Evolutionary conservation across 768 basidiomycete genomes (phyloP).

Genomic region (Daedalea quercina): DNA sequence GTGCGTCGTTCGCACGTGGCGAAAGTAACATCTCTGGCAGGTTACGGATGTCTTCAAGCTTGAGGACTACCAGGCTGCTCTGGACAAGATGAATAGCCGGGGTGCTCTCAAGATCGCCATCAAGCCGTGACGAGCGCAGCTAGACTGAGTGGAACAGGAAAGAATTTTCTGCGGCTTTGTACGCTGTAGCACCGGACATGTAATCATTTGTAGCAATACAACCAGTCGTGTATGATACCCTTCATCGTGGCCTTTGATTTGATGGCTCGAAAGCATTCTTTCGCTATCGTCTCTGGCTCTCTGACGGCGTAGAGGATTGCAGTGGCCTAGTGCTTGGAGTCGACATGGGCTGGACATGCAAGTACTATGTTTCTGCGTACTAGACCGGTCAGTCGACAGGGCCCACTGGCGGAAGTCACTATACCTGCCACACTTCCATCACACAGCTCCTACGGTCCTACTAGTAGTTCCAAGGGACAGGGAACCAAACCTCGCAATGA

Average conservation of each 20-base stretch:
- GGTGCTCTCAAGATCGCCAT: constrained; percentile 46
- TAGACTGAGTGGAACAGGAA: background rate
- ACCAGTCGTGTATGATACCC: background rate
- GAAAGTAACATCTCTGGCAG: constrained; percentile 16
- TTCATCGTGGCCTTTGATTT: background rate
- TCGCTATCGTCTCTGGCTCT: too few species aligned
- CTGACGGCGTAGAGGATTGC: too few species aligned
- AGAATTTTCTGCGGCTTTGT: background rate
- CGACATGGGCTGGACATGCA: too few species aligned
- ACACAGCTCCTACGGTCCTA: too few species aligned
- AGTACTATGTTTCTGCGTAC: too few species aligned
- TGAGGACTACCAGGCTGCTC: constrained; percentile 55
- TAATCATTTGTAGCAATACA: background rate
- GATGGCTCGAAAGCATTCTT: too few species aligned
- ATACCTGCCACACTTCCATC: too few species aligned
- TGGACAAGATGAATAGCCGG: constrained; percentile 63
- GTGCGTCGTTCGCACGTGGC: background rate
- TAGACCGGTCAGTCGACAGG: too few species aligned
- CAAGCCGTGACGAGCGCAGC: constrained; percentile 27
- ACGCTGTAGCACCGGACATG: background rate
- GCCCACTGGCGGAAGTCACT: too few species aligned
- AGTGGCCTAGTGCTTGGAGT: too few species aligned
- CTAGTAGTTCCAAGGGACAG: too few species aligned
- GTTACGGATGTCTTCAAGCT: constrained; percentile 53
- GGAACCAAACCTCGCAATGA: too few species aligned